phyloP scores from a whole-genome alignment of 257 asterid genomes.

The Nicotiana noctiflora region DNA sequence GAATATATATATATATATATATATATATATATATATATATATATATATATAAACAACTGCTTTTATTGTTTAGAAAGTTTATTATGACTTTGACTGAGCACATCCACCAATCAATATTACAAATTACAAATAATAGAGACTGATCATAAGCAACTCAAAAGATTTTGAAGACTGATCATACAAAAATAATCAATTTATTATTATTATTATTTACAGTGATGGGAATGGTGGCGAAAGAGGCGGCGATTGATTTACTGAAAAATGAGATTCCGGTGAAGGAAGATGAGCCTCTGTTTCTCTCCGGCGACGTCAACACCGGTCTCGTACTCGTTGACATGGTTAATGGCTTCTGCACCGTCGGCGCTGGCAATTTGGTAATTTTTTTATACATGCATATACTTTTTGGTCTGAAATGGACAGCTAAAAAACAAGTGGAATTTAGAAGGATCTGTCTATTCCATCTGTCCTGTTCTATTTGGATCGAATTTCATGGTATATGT shows the following conservation, averaged over 20 bases:
- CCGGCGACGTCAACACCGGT: too few relatives aligned
- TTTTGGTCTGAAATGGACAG: not conserved
- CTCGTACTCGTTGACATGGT: too few relatives aligned
- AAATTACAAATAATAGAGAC: not conserved
- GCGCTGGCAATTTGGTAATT: too few relatives aligned
- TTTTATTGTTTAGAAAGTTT: too few relatives aligned
- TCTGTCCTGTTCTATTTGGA: not conserved
- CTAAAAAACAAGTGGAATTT: not conserved
- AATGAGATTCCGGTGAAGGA: constrained; percentile 58
- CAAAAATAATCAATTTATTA: not conserved
- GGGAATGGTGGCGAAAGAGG: constrained; percentile 5
- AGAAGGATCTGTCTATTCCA: not conserved
- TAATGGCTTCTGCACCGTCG: too few relatives aligned
- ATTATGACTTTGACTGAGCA: not conserved
- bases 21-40: too few relatives aligned
- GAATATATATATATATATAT: too few relatives aligned
- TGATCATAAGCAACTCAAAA: too few relatives aligned
- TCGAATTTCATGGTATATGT: not conserved
- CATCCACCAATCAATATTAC: not conserved
- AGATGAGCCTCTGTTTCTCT: too few relatives aligned
- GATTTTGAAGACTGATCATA: not conserved
- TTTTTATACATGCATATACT: too few relatives aligned
- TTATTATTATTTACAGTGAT: not conserved
- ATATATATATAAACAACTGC: too few relatives aligned
- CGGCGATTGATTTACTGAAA: constrained; percentile 33